These are phyloP conservation scores for Vigna angularis DNA, from an alignment of 306 rosid species.

Conservation along the genomic window DNA sequence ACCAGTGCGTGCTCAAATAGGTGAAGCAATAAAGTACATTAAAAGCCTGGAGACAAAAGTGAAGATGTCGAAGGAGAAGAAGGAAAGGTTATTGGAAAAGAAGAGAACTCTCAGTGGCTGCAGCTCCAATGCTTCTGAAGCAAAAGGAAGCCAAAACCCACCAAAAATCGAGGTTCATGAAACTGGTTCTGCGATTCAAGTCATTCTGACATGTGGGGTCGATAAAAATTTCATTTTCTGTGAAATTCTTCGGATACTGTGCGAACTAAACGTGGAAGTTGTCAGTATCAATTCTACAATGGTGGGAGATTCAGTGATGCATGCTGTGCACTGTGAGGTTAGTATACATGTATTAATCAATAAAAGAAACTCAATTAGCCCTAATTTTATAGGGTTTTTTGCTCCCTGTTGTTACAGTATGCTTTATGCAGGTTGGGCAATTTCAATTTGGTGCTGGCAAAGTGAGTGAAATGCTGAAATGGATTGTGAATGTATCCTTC, in stretches of 20 bases:
- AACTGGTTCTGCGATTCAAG: constrained; percentile 56
- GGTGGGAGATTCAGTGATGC: constrained; percentile 42
- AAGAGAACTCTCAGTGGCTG: constrained; percentile 2
- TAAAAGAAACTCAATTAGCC: too few species aligned
- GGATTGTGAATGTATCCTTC: constrained; percentile 57
- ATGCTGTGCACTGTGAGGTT: constrained; percentile 67
- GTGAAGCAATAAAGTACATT: constrained; percentile 62
- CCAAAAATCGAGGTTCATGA: constrained; percentile 66
- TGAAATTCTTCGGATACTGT: constrained; percentile 62
- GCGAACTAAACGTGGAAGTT: constrained; percentile 60
- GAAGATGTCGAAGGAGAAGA: constrained; percentile 52
- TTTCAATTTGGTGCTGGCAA: constrained; percentile 56
- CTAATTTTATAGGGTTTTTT: too few species aligned
- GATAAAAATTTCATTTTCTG: constrained; percentile 58
- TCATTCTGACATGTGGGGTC: constrained; percentile 58
- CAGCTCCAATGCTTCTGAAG: constrained; percentile 4
- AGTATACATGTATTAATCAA: not conserved
- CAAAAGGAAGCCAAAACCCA: constrained; percentile 28
- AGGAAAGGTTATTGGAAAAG: constrained; percentile 39
- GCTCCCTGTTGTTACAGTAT: too few species aligned
- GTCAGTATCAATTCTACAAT: constrained; percentile 50
- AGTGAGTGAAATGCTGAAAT: constrained; percentile 59
- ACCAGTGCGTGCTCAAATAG: constrained; percentile 61
- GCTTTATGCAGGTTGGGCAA: constrained; percentile 52
- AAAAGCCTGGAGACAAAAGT: constrained; percentile 60